Conservation (phyloP, 352 stramenopile genomes). For the Phytophthora pinifolia region DNA sequence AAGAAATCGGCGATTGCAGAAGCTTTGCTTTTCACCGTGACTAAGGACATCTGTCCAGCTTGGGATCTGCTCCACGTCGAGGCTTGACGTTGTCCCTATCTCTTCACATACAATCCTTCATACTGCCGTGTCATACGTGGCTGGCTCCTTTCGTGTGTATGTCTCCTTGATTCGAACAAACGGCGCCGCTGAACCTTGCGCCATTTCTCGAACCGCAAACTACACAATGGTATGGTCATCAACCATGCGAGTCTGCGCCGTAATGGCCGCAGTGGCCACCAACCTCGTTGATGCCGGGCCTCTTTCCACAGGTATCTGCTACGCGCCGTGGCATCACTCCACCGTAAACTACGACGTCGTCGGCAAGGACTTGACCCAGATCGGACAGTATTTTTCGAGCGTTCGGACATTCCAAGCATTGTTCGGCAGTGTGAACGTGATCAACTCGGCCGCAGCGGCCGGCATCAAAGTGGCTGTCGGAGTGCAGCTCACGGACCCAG, state of each 20-base stretch:
- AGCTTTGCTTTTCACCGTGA: too few relatives aligned
- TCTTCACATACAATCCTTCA: slow-evolving; percentile 12
- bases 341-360: slow-evolving; percentile 38
- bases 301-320: slow-evolving; percentile 31
- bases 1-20: too few relatives aligned
- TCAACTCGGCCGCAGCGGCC: slow-evolving; percentile 43
- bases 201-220: slow-evolving; percentile 18
- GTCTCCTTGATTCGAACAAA: slow-evolving; percentile 10
- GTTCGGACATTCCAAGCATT: slow-evolving; percentile 74
- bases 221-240: slow-evolving; percentile 25
- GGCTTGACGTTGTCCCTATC: slow-evolving; percentile 6
- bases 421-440: slow-evolving; percentile 61
- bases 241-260: slow-evolving; percentile 15
- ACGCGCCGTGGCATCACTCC: slow-evolving; percentile 40
- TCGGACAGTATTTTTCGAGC: slow-evolving; percentile 51
- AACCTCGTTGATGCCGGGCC: slow-evolving; percentile 14
- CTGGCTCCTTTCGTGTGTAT: slow-evolving; percentile 19
- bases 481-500: slow-evolving; percentile 58
- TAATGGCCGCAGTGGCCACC: slow-evolving; percentile 18
- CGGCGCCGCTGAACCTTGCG: slow-evolving; percentile 15
- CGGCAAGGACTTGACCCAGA: slow-evolving; percentile 40
- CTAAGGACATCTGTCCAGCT: slow-evolving; percentile 22
- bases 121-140: slow-evolving; percentile 7
- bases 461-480: slow-evolving; percentile 68
- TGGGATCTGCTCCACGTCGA: slow-evolving; percentile 25